Evolutionary conservation across 306 rosid species (phyloP).

Genomic region (Rosa multiflora): DNA sequence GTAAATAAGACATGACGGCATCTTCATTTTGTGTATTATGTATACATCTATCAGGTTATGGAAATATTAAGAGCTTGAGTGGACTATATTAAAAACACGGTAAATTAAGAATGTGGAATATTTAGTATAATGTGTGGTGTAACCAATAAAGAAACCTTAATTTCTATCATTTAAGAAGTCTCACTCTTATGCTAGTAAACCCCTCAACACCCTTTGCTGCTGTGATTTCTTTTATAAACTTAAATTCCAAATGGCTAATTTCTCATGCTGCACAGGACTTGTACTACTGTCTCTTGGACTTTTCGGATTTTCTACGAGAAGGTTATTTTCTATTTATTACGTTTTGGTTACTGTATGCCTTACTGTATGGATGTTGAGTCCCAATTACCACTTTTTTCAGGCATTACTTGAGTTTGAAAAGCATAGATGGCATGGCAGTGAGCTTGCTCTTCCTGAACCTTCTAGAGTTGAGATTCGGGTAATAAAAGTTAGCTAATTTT

Average conservation of each 20-base stretch:
- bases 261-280: conserved; percentile 47
- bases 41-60: background rate
- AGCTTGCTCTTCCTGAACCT: conserved; percentile 56
- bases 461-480: conserved; percentile 65
- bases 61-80: background rate
- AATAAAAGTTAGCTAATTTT: background rate
- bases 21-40: conserved; percentile 7
- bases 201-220: background rate
- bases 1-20: background rate
- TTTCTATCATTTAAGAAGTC: background rate
- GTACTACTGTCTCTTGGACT: conserved; percentile 84
- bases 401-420: conserved; percentile 78
- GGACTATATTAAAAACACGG: background rate
- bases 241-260: background rate
- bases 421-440: conserved; percentile 55
- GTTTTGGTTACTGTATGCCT: background rate
- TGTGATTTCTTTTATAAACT: background rate
- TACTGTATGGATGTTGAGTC: background rate
- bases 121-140: background rate
- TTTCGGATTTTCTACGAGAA: conserved; percentile 75
- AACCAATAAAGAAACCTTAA: background rate
- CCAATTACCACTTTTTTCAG: conserved; percentile 26
- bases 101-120: background rate
- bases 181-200: background rate
- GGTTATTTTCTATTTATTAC: conserved; percentile 31